Conservation (phyloP, 495 filamentous ascomycete species). For the Tuber calosporum region DNA sequence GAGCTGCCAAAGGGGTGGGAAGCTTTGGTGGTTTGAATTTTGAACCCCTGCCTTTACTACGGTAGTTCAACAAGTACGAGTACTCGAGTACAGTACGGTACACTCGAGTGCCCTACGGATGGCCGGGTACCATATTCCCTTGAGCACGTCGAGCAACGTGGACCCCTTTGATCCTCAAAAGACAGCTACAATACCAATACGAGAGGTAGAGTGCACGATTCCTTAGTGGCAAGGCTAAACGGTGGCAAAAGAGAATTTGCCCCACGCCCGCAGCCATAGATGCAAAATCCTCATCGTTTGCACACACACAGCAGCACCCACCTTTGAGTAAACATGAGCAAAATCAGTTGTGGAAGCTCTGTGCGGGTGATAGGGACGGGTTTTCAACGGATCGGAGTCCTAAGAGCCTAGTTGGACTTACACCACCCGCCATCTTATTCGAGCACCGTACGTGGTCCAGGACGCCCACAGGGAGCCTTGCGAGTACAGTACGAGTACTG, state of each 20-base stretch:
- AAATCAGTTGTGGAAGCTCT: background rate
- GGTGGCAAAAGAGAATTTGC: background rate
- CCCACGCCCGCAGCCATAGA: background rate
- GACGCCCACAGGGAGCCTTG: background rate
- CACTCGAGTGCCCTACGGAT: background rate
- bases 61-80: too few relatives aligned
- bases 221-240: background rate
- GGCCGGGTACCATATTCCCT: background rate
- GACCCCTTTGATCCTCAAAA: background rate
- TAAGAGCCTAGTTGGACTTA: background rate
- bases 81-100: too few relatives aligned
- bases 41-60: too few relatives aligned
- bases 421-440: background rate
- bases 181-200: background rate
- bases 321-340: background rate
- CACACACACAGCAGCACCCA: background rate
- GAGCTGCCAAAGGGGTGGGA: background rate
- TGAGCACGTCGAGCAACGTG: background rate
- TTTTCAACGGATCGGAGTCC: background rate
- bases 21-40: background rate
- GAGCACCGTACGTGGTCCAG: too few relatives aligned
- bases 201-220: background rate
- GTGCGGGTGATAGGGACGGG: background rate
- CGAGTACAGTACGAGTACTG: background rate
- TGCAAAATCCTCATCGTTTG: background rate